Percentiles rank a stretch among this genome's conserved stretches.
Evolutionary conservation across 495 filamentous ascomycete species (phyloP).

Genomic region (Xylaria intraflava): DNA sequence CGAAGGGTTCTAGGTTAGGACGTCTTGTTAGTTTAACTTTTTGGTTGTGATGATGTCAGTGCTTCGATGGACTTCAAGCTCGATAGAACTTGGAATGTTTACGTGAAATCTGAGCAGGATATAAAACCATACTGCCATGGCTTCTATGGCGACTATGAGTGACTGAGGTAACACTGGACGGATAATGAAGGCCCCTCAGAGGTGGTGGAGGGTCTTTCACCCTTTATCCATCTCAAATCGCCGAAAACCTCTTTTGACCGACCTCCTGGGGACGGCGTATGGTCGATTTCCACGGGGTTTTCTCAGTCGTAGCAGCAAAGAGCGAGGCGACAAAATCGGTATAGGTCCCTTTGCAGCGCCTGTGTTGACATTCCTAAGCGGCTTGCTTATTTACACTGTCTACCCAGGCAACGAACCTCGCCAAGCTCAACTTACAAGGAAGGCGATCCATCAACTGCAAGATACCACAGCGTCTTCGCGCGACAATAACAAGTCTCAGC

Average conservation of each 20-base stretch:
- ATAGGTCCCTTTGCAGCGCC: conserved; percentile 18
- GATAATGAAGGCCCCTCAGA: conserved; percentile 6
- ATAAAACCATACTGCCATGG: background rate
- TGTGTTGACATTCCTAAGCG: conserved; percentile 28
- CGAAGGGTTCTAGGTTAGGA: background rate
- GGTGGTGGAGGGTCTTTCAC: conserved; percentile 1
- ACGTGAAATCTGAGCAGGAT: background rate
- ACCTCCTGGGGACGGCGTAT: conserved; percentile 1
- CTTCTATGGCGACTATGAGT: background rate
- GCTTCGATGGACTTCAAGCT: background rate
- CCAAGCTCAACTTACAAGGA: conserved; percentile 12
- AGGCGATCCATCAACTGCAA: conserved; percentile 5
- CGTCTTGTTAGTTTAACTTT: no score
- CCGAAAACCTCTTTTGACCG: background rate
- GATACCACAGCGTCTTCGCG: background rate
- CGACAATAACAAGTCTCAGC: background rate
- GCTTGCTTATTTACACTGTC: conserved; percentile 36
- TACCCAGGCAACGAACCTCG: conserved; percentile 37
- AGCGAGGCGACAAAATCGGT: conserved; percentile 14
- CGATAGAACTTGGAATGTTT: background rate
- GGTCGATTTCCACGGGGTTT: conserved; percentile 22
- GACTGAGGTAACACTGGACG: background rate
- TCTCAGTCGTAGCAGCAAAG: conserved; percentile 16
- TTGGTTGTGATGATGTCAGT: background rate
- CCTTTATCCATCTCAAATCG: background rate